Base-by-base conservation (phyloP, 2,329 filamentous ascomycete species). In the Venturia effusa region DNA sequence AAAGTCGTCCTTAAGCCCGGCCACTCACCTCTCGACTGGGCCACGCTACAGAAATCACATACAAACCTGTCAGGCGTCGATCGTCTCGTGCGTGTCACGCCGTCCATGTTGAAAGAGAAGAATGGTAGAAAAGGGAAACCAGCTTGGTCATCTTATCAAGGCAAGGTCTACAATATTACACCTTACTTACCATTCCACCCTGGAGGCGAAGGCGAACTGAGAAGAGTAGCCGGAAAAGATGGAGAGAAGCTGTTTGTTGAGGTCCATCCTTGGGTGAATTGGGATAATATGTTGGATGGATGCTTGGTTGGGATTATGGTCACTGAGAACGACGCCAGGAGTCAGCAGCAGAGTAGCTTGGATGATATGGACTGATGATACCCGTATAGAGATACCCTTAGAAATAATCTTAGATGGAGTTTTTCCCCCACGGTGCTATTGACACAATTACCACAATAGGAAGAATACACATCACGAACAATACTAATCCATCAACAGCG, bases 11-110 rank as follows among this genome's bases (percentile, higher is more conserved):
- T 99, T 4, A 83, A 86, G n/a, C 94, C 94, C 0, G 93, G 94
- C 39, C 92, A 93, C 79, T 96, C 91, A 1, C 93, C 94, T 0
- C 85, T 99, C 15, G 94, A 99, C 82, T 99, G 94, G 94, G 94
- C 94, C 15, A 86, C 88, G 6, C 83, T 96, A 0, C 87, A 91
- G 67, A 83, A 92, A 32, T 87, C 88, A n/a, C 84, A 84, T 45
- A 70, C 70, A 61, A 79, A 80, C 63, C 69, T 81, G 0, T 74
- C 77, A 10, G 79, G 78, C 22, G 78, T 85, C 0, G 71, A 76
- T 68, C 88, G 66, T 69, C 83, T 67, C 67, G 77, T 90, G 51
- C 86, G 89, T 57, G 91, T 99, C 41, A 90, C 92, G 6, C 92
- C 93, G 1, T 87, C 86, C 5, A 84, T 90, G 81, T 81, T 99